These are phyloP conservation scores for Hyphopichia khmerensis DNA, from an alignment of 1,139 yeast species.

Conservation along the genomic window DNA sequence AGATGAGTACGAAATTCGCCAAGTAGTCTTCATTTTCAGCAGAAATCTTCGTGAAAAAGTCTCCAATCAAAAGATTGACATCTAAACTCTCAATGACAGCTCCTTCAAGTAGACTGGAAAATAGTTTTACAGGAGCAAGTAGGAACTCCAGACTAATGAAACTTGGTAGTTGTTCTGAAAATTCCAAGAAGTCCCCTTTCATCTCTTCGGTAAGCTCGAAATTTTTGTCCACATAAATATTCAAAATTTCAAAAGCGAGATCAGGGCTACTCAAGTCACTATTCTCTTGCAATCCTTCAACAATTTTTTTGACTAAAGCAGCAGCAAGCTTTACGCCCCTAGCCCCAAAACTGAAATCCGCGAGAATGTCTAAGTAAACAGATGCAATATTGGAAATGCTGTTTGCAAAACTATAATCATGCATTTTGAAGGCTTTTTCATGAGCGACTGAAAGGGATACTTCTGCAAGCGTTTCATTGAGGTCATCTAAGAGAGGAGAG, in stretches of 20 bases:
- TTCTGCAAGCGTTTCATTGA: background rate
- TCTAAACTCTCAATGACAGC: slow-evolving; percentile 9
- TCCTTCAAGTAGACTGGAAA: slow-evolving; percentile 14
- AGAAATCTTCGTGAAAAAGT: slow-evolving; percentile 28
- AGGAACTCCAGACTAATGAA: slow-evolving; percentile 28
- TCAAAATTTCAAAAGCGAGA: slow-evolving; percentile 11
- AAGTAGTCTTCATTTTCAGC: slow-evolving; percentile 14
- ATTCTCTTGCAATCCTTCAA: slow-evolving; percentile 20
- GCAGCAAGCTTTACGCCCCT: slow-evolving; percentile 11
- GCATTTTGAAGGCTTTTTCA: background rate
- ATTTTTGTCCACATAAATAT: background rate
- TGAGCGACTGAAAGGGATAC: background rate
- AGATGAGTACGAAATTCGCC: slow-evolving; percentile 11
- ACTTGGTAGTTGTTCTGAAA: slow-evolving; percentile 22
- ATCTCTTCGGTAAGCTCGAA: background rate
- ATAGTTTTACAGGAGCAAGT: slow-evolving; percentile 21
- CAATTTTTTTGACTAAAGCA: slow-evolving; percentile 20
- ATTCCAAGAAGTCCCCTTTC: slow-evolving; percentile 4
- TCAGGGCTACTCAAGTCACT: slow-evolving; percentile 11
- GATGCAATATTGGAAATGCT: background rate
- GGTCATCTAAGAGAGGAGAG: background rate
- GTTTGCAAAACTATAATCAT: background rate
- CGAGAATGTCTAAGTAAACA: background rate
- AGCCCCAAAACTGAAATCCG: background rate
- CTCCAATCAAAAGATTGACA: slow-evolving; percentile 24